These are phyloP conservation scores for Cryptococcus deneoformans DNA, from an alignment of 1,284 basidiomycete genomes.

Conservation along the genomic window DNA sequence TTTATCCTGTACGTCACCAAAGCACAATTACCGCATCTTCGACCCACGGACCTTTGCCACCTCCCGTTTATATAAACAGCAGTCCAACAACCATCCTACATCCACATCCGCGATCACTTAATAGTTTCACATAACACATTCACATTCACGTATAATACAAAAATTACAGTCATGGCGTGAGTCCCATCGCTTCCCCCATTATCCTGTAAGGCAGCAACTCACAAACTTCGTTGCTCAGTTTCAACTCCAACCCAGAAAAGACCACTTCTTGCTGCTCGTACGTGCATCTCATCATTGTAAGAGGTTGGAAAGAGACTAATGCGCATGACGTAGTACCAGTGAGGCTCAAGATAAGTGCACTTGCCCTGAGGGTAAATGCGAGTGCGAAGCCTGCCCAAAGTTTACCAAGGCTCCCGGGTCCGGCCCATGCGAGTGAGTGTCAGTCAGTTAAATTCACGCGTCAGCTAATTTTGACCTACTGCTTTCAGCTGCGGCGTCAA, in stretches of 20 bases:
- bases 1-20: too few relatives aligned
- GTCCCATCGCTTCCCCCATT: too few relatives aligned
- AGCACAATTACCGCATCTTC: too few relatives aligned
- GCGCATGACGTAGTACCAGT: not conserved
- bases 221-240: not conserved
- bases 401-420: constrained; percentile 16
- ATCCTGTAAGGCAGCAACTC: too few relatives aligned
- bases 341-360: constrained; percentile 8
- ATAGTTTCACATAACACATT: too few relatives aligned
- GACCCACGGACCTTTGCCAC: too few relatives aligned
- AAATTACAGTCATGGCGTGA: too few relatives aligned
- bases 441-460: not conserved
- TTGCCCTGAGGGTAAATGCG: constrained; percentile 25
- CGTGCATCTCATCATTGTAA: not conserved
- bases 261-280: not conserved
- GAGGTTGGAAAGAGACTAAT: not conserved
- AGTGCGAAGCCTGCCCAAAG: constrained; percentile 18
- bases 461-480: not conserved
- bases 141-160: too few relatives aligned
- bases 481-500: not conserved
- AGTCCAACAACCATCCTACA: too few relatives aligned
- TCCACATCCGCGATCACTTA: too few relatives aligned
- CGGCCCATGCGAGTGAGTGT: constrained; percentile 12
- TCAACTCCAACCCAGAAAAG: not conserved
- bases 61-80: too few relatives aligned